Conservation (phyloP, 352 stramenopile genomes). For the Phytopythium aichiense region DNA sequence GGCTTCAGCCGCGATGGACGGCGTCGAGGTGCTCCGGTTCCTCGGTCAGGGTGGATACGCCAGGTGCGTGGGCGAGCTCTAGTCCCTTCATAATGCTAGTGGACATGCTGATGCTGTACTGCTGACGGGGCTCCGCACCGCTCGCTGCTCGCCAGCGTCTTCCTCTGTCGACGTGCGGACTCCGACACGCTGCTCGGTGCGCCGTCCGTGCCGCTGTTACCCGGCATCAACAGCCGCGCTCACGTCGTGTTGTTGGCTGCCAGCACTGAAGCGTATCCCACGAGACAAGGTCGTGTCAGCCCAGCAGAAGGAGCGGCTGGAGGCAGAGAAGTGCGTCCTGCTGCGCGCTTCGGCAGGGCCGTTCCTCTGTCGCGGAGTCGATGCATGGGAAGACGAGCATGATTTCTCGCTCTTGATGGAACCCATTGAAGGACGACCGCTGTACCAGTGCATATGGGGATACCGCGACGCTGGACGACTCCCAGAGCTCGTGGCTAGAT, state of each 20-base stretch:
- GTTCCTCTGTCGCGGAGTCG: conserved; percentile 44
- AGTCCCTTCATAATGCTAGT: background rate
- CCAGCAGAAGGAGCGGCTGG: conserved; percentile 39
- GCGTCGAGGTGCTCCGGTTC: conserved; percentile 40
- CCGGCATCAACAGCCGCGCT: background rate
- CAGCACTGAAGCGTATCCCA: conserved; percentile 64
- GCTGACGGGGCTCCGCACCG: background rate
- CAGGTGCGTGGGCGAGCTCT: conserved; percentile 24
- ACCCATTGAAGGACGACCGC: conserved; percentile 47
- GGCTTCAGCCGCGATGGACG: conserved; percentile 31
- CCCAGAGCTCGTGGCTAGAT: conserved; percentile 46
- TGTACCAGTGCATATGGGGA: conserved; percentile 75
- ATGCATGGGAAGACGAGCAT: conserved; percentile 20
- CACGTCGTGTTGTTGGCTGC: background rate
- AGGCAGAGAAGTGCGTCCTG: conserved; percentile 48
- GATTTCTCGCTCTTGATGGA: conserved; percentile 43
- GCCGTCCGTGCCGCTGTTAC: background rate
- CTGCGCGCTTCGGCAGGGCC: background rate
- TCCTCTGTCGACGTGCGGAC: conserved; percentile 30
- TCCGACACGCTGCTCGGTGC: conserved; percentile 30
- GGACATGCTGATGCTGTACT: background rate
- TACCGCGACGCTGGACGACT: conserved; percentile 36
- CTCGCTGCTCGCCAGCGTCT: conserved; percentile 25
- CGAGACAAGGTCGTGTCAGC: conserved; percentile 23
- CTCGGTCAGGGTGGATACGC: conserved; percentile 64